Percentiles rank a stretch among this genome's conserved stretches.
Evolutionary conservation across 2,329 filamentous ascomycete species (phyloP).

Genomic region (Incumbomyces lentus): DNA sequence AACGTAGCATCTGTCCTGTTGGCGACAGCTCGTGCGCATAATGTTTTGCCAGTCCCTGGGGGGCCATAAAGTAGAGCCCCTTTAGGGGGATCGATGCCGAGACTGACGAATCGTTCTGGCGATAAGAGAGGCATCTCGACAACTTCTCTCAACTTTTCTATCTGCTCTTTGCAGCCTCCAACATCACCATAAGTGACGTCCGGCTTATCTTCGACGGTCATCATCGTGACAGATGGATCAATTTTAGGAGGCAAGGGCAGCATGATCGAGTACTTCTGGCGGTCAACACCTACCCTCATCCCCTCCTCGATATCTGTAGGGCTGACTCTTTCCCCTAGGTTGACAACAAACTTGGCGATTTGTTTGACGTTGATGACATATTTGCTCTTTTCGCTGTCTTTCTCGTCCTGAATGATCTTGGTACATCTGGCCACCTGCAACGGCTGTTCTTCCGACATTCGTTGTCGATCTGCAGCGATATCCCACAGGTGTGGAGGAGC

Average conservation of each 20-base stretch:
- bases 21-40: constrained; percentile 92
- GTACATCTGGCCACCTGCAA: constrained; percentile 96
- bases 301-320: constrained; percentile 99
- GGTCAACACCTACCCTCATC: constrained; percentile 95
- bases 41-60: constrained; percentile 96
- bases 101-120: constrained; percentile 91
- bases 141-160: constrained; percentile 96
- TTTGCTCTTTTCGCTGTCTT: constrained; percentile 95
- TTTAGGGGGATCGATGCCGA: constrained; percentile 98
- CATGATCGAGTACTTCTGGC: constrained; percentile 99
- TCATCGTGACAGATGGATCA: constrained; percentile 98
- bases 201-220: constrained; percentile 99
- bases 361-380: constrained; percentile 99
- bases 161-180: constrained; percentile 97
- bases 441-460: constrained; percentile 96
- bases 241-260: constrained; percentile 95
- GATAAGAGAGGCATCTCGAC: constrained; percentile 97
- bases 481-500: constrained; percentile 98
- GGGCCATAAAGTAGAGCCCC: constrained; percentile 93
- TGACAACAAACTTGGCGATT: constrained; percentile 98
- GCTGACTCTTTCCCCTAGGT: constrained; percentile 90
- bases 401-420: constrained; percentile 96
- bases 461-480: constrained; percentile 91
- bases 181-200: constrained; percentile 99
- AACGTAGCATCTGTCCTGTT: constrained; percentile 98